phyloP scores from a whole-genome alignment of 345 rosid species.

The Citrus sinensis region DNA sequence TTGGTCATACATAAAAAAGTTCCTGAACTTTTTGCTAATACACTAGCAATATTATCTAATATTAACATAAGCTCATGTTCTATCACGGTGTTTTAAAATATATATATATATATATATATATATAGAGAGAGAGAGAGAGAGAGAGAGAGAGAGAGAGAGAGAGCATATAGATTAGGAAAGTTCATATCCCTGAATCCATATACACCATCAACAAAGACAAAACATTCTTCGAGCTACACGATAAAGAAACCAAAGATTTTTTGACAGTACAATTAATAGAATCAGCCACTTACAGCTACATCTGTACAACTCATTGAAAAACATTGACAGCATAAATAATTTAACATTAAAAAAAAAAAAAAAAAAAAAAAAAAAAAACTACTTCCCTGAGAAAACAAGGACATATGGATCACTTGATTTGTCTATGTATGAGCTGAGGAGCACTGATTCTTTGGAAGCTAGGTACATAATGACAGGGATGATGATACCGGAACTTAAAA shows the following conservation, averaged over 20 bases:
- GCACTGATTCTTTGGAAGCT: constrained; percentile 1
- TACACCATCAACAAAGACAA: neutral
- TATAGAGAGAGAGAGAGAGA: too few species aligned
- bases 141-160: too few species aligned
- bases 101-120: too few species aligned
- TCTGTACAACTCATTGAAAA: constrained; percentile 7
- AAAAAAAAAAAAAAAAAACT: too few species aligned
- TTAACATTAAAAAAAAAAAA: neutral
- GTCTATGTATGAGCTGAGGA: neutral
- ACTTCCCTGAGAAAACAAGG: neutral
- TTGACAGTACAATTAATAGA: neutral
- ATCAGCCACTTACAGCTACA: constrained; percentile 8
- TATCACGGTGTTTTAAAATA: too few species aligned
- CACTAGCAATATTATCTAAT: too few species aligned
- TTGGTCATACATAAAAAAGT: too few species aligned
- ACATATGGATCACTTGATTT: neutral
- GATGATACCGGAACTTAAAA: constrained; percentile 1
- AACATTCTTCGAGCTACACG: neutral
- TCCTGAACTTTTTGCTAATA: too few species aligned
- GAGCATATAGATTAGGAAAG: neutral
- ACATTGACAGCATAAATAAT: neutral
- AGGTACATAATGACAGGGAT: neutral
- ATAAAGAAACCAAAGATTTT: neutral
- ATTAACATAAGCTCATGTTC: too few species aligned
- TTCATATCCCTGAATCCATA: neutral